Percentiles rank a stretch among this genome's conserved stretches.
These are phyloP conservation scores for Sarcodon aspratus DNA, from an alignment of 768 basidiomycete genomes.

Conservation along the genomic window DNA sequence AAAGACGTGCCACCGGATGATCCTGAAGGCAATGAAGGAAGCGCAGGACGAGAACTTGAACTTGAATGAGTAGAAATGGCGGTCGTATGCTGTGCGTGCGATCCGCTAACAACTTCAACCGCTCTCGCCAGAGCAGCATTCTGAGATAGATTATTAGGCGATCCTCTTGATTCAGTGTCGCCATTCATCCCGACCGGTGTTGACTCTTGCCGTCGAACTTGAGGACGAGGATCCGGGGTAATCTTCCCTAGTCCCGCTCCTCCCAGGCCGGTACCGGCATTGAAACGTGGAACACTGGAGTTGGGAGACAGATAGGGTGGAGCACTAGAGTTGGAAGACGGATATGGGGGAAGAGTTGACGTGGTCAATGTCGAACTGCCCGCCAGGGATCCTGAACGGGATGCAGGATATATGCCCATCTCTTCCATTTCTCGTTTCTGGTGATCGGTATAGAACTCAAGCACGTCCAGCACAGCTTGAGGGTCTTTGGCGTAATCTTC, in stretches of 20 bases:
- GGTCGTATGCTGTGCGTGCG: conserved; percentile 30
- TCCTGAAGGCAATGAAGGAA: conserved; percentile 12
- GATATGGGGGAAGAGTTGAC: conserved; percentile 25
- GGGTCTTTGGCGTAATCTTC: conserved; percentile 97
- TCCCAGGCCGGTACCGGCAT: conserved; percentile 85
- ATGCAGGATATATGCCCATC: conserved; percentile 22
- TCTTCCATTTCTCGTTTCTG: conserved; percentile 90
- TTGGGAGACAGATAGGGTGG: conserved; percentile 4
- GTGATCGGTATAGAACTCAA: conserved; percentile 97
- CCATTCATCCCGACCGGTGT: conserved; percentile 23
- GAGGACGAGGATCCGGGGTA: conserved; percentile 22
- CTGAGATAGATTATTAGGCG: conserved; percentile 14
- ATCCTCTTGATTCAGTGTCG: neutral
- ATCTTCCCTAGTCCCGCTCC: conserved; percentile 44
- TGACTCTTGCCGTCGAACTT: conserved; percentile 34
- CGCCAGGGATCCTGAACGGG: conserved; percentile 8
- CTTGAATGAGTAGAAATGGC: conserved; percentile 24
- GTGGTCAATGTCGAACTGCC: conserved; percentile 19
- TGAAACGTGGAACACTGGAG: conserved; percentile 62
- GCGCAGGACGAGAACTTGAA: conserved; percentile 14
- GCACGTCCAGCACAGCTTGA: conserved; percentile 92
- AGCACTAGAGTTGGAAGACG: conserved; percentile 5
- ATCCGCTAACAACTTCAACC: conserved; percentile 52
- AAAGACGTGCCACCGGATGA: conserved; percentile 17
- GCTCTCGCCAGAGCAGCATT: conserved; percentile 32